These are phyloP conservation scores for Diaporthe eres DNA, from an alignment of 2,329 filamentous ascomycete species.

Conservation along the genomic window DNA sequence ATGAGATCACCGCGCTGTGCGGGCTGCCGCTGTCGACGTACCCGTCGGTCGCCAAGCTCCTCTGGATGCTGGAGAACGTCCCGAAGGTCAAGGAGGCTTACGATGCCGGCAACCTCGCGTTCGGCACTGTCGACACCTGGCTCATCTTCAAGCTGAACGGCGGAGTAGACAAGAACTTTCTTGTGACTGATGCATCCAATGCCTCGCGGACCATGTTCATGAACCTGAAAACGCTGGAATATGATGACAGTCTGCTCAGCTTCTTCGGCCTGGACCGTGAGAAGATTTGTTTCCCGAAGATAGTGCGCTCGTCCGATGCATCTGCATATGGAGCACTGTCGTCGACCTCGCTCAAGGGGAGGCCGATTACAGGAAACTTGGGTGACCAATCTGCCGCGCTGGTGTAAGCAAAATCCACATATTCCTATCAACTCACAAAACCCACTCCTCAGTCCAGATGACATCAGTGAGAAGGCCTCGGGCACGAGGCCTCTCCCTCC, in stretches of 20 bases:
- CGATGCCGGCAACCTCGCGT: conserved; percentile 80
- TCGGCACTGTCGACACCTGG: conserved; percentile 92
- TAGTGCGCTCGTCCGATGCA: conserved; percentile 83
- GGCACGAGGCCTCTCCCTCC: background rate
- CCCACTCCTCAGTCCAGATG: no score
- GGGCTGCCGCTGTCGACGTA: conserved; percentile 91
- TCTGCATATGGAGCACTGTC: conserved; percentile 79
- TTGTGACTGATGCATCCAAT: conserved; percentile 90
- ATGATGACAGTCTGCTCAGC: conserved; percentile 81
- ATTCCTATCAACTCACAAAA: rapidly evolving
- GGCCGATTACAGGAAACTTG: conserved; percentile 83
- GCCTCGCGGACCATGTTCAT: conserved; percentile 96
- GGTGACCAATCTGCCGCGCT: conserved; percentile 90
- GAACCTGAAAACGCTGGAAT: conserved; percentile 85
- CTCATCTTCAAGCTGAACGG: conserved; percentile 88
- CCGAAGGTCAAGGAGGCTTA: conserved; percentile 80
- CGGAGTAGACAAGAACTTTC: conserved; percentile 72
- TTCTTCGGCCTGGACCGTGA: conserved; percentile 81
- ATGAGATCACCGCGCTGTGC: conserved; percentile 78
- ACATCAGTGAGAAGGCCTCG: background rate
- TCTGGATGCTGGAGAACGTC: conserved; percentile 84
- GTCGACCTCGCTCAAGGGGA: conserved; percentile 76
- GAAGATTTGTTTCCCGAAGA: conserved; percentile 83
- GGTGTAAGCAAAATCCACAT: conserved; percentile 58
- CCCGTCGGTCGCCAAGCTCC: conserved; percentile 86